Evolutionary conservation across 495 filamentous ascomycete species (phyloP).

Genomic region (Tricharina praecox): DNA sequence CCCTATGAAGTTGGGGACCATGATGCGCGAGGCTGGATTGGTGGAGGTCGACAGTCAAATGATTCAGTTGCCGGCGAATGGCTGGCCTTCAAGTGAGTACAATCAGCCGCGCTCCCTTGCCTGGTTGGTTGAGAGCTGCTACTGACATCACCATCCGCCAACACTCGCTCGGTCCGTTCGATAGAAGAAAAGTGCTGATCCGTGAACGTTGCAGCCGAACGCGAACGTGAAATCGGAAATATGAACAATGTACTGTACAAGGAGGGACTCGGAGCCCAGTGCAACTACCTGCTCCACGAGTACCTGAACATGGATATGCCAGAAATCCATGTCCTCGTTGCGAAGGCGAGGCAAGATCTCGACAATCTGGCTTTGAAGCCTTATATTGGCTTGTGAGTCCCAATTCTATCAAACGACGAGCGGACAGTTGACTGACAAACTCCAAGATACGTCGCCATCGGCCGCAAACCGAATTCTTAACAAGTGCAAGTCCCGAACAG

Average conservation of each 20-base stretch:
- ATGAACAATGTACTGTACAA: slow-evolving; percentile 8
- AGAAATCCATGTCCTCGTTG: slow-evolving; percentile 47
- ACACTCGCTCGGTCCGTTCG: no score
- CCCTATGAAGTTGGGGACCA: slow-evolving; percentile 41
- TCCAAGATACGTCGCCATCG: slow-evolving; percentile 40
- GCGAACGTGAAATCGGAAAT: slow-evolving; percentile 19
- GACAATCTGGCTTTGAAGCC: slow-evolving; percentile 39
- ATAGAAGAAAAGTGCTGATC: no score
- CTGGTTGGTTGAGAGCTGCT: no score
- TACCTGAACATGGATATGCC: slow-evolving; percentile 42
- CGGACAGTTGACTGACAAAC: slow-evolving; percentile 14
- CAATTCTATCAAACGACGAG: no score
- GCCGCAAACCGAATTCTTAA: slow-evolving; percentile 30
- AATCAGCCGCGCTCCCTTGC: no score
- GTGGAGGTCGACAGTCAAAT: slow-evolving; percentile 52
- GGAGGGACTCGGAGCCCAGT: slow-evolving; percentile 5
- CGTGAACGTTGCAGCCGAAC: slow-evolving; percentile 2
- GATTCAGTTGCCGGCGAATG: slow-evolving; percentile 56
- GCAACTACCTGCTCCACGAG: slow-evolving; percentile 32
- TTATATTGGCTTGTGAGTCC: slow-evolving; percentile 31
- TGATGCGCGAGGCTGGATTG: slow-evolving; percentile 54
- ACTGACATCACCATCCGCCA: no score
- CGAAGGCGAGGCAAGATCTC: slow-evolving; percentile 50
- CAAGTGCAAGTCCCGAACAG: slow-evolving; percentile 7
- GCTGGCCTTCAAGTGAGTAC: slow-evolving; percentile 51